Percentiles rank a stretch among this genome's conserved stretches.
phyloP scores from a whole-genome alignment of 2,329 filamentous ascomycete species.

The Trichoderma polysporum region DNA sequence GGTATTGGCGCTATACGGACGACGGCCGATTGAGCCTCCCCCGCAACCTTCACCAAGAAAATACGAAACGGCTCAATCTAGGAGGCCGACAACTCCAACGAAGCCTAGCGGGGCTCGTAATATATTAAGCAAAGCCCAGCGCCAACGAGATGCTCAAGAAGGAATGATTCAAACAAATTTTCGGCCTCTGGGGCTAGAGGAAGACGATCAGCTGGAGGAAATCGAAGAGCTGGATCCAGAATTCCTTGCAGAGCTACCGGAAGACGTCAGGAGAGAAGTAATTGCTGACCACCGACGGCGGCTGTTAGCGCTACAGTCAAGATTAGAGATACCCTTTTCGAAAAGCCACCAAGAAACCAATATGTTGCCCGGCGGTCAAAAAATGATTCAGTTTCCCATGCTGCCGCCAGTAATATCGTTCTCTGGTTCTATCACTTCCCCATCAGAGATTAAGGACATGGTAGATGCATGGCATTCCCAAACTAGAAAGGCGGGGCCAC shows the following conservation, averaged over 20 bases:
- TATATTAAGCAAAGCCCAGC: conserved; percentile 47
- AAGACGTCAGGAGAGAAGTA: conserved; percentile 76
- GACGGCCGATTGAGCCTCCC: conserved; percentile 36
- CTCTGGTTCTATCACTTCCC: conserved; percentile 42
- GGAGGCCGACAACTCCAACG: conserved; percentile 60
- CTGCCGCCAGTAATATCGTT: conserved; percentile 50
- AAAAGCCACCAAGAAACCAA: conserved; percentile 30
- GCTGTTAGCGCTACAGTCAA: conserved; percentile 57
- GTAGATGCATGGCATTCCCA: conserved; percentile 73
- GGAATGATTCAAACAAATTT: conserved; percentile 75
- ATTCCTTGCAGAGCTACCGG: conserved; percentile 79
- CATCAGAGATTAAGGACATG: conserved; percentile 68
- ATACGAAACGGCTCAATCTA: conserved; percentile 50
- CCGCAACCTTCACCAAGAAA: conserved; percentile 57
- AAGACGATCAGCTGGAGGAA: conserved; percentile 34
- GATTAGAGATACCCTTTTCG: conserved; percentile 42
- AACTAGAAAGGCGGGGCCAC: conserved; percentile 73
- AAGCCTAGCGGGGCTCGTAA: conserved; percentile 56
- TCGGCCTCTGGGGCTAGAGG: conserved; percentile 42
- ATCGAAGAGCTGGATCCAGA: conserved; percentile 61
- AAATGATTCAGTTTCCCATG: conserved; percentile 47
- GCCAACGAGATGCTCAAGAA: conserved; percentile 54
- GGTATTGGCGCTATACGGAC: conserved; percentile 69
- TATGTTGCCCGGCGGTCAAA: conserved; percentile 39
- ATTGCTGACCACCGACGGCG: conserved; percentile 64